Base-by-base conservation (phyloP, 352 stramenopile genomes). In the Phytopythium kandeliae region DNA sequence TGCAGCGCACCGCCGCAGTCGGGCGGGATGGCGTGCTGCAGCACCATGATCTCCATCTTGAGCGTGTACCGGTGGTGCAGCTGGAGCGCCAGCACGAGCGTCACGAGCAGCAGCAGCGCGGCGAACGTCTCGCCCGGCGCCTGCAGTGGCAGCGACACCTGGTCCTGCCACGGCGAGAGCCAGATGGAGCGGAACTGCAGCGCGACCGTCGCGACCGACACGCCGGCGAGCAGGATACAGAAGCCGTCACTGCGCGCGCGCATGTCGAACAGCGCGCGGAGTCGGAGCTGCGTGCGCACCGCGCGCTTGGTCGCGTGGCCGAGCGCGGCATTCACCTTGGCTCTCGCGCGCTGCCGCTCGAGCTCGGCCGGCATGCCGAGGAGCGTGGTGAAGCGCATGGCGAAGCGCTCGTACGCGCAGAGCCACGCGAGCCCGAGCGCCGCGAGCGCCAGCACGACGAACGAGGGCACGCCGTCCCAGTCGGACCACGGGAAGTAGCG, bases 111-210 rank as follows among this genome's bases (percentile, higher is more conserved):
- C 8, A 87, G 41, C 16, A 85, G 48, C 22, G 67, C 62, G 8
- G 56, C 62, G 47, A 78, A 82, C 0, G 76, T 65, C 55, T 87
- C 76, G 15, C 76, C 76, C 22, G 76, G 73, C n/a, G 57, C 62
- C 53, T 77, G 56, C 2, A 72, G 51, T 48, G 51, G 52, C 22
- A 45, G 46, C 22, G 57, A 55, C 3, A 49, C 40, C 37, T 60
- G 41, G 21, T 63, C 48, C 16, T 58, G 38, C 19, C 55, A 34
- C 45, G 69, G 60, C 33, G 64, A 73, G 4, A 61, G 54, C 76
- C 76, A 87, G 41, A 87, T 82, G 6, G 65, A 72, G 17, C 74
- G 74, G 16, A 85, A 69, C 46, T 87, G 76, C 21, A 84, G 51
- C 26, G 81, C 65, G 5, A 79, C 76, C 7, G 59, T 55, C 15